Evolutionary conservation across 192 early-diverging fungal genomes (phyloP).

Genomic region (Coemansia sp.): DNA sequence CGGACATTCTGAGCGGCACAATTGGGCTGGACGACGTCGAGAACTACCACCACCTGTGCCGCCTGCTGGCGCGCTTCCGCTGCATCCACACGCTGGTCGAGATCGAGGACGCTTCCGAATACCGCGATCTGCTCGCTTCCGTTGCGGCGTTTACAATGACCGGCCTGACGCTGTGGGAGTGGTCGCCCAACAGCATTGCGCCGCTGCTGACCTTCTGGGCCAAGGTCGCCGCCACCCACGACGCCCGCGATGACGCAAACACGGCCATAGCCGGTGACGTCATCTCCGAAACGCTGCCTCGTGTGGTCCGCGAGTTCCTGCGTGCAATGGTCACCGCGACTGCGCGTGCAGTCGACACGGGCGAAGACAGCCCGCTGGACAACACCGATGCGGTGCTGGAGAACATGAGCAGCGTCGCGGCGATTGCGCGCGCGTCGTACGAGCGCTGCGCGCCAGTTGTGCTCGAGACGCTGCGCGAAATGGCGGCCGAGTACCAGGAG

Average conservation of each 20-base stretch:
- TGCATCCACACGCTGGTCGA: slow-evolving; percentile 78
- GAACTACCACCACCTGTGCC: slow-evolving; percentile 85
- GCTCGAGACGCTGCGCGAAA: slow-evolving; percentile 56
- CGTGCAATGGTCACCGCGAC: slow-evolving; percentile 47
- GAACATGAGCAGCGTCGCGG: slow-evolving; percentile 67
- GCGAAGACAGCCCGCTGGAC: slow-evolving; percentile 44
- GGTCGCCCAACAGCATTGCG: slow-evolving; percentile 69
- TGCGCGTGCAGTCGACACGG: slow-evolving; percentile 20
- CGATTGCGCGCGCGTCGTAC: slow-evolving; percentile 68
- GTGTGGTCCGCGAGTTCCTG: slow-evolving; percentile 53
- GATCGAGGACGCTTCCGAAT: slow-evolving; percentile 70
- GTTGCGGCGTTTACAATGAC: slow-evolving; percentile 30
- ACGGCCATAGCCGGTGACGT: slow-evolving; percentile 32
- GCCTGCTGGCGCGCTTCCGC: slow-evolving; percentile 78
- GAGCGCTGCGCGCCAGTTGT: slow-evolving; percentile 55
- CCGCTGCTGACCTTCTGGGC: slow-evolving; percentile 87
- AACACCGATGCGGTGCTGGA: slow-evolving; percentile 59
- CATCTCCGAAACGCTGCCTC: slow-evolving; percentile 32
- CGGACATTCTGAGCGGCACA: slow-evolving; percentile 60
- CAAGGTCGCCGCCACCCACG: slow-evolving; percentile 65
- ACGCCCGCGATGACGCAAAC: slow-evolving; percentile 34
- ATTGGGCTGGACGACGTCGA: slow-evolving; percentile 68
- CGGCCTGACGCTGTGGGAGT: slow-evolving; percentile 54
- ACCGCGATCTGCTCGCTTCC: slow-evolving; percentile 45
- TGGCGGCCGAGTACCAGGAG: slow-evolving; percentile 62